These are phyloP conservation scores for Skeletonema marinoi DNA, from an alignment of 108 stramenopile genomes.

Conservation along the genomic window DNA sequence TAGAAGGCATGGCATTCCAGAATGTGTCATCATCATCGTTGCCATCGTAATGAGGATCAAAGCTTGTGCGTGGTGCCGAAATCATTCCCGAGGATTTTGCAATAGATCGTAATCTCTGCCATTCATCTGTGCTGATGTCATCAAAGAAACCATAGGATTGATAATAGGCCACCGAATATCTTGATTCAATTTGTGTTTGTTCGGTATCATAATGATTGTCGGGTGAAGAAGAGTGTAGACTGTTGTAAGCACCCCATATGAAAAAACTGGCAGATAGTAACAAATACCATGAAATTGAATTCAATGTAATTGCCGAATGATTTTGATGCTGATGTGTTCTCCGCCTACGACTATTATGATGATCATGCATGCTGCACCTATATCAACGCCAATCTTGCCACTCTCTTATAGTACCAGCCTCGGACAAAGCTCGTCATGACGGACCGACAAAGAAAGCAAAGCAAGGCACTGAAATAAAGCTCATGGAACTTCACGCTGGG, in stretches of 20 bases:
- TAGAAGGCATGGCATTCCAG: not conserved
- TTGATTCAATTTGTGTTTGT: not conserved
- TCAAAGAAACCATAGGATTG: conserved; percentile 12
- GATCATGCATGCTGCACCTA: not conserved
- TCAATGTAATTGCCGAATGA: not conserved
- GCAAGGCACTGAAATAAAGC: no score
- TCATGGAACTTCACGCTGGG: no score
- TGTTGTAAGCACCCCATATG: not conserved
- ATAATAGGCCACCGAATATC: not conserved
- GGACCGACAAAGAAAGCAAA: no score
- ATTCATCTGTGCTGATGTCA: not conserved
- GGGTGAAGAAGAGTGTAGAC: not conserved
- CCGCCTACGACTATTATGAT: not conserved
- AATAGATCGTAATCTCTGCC: not conserved
- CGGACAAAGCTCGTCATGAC: no score
- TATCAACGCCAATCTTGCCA: no score
- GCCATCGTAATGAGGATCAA: not conserved
- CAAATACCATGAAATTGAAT: not conserved
- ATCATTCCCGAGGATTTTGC: not conserved
- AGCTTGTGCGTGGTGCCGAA: not conserved
- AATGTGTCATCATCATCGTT: not conserved
- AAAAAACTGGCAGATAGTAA: not conserved
- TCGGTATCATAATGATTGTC: not conserved
- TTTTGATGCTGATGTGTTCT: not conserved
- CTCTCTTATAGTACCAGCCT: no score